A percentile compares a stretch with the other conserved stretches of the same genome.
Evolutionary conservation across 495 filamentous ascomycete genomes (phyloP).

Genomic region (Umbilicaria muhlenbergii): DNA sequence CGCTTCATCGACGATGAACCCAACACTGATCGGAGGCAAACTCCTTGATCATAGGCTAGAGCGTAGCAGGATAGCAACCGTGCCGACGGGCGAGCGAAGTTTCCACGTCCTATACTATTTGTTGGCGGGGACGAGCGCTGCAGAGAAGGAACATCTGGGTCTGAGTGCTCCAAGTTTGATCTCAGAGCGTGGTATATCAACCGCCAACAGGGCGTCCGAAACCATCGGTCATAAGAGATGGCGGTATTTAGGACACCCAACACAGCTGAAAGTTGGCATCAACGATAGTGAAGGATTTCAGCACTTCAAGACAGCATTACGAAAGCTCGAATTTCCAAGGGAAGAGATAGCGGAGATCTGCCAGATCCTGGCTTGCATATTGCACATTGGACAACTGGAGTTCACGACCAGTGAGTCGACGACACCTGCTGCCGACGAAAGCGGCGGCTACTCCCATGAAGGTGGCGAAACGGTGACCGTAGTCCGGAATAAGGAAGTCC

Average conservation of each 20-base stretch:
- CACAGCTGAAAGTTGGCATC: conserved; percentile 89
- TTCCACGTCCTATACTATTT: conserved; percentile 96
- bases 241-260: conserved; percentile 92
- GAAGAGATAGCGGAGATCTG: conserved; percentile 93
- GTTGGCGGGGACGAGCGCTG: conserved; percentile 74
- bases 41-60: conserved; percentile 86
- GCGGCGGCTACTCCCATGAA: conserved; percentile 90
- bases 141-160: conserved; percentile 80
- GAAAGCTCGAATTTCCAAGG: conserved; percentile 85
- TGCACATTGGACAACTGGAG: conserved; percentile 91
- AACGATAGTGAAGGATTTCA: conserved; percentile 93
- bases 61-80: conserved; percentile 71
- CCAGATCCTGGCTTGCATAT: conserved; percentile 76
- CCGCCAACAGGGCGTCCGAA: conserved; percentile 33
- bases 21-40: conserved; percentile 82
- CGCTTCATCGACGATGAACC: conserved; percentile 61
- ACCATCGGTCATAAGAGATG: conserved; percentile 59
- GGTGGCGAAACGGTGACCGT: conserved; percentile 72
- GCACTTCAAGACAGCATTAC: conserved; percentile 88
- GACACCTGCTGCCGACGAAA: conserved; percentile 66
- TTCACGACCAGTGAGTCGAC: conserved; percentile 71
- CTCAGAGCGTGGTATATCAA: conserved; percentile 17
- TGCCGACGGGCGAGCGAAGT: conserved; percentile 89
- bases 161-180: conserved; percentile 41
- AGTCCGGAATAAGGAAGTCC: conserved; percentile 84